These are phyloP conservation scores for Glaciozyma martinii DNA, from an alignment of 768 basidiomycete species.

Conservation along the genomic window DNA sequence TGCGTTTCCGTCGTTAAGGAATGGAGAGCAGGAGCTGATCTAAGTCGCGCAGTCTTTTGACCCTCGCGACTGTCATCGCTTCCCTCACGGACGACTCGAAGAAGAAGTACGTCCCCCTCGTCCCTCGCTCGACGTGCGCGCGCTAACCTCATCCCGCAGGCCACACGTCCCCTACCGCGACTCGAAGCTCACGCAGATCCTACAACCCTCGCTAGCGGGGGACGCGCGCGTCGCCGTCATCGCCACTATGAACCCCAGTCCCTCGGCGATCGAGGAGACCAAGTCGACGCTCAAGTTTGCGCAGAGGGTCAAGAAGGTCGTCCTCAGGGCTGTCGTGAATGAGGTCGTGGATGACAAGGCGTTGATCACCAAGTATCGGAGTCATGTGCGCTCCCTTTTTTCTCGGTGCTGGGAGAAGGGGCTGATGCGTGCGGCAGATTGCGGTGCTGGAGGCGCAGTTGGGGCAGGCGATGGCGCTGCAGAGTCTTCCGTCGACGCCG, in stretches of 20 bases:
- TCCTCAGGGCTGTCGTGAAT: constrained; percentile 39
- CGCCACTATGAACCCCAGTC: constrained; percentile 87
- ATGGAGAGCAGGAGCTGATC: not conserved
- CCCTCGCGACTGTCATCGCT: constrained; percentile 83
- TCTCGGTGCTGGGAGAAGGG: not conserved
- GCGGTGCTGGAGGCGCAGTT: constrained; percentile 28
- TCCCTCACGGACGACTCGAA: constrained; percentile 67
- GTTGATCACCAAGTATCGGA: constrained; percentile 31
- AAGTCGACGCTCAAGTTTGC: constrained; percentile 90
- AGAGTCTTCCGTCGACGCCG: constrained; percentile 14
- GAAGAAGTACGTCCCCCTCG: constrained; percentile 45
- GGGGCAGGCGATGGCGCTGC: constrained; percentile 9
- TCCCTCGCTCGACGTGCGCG: constrained; percentile 51
- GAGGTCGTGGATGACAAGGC: constrained; percentile 36
- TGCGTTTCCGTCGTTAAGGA: not conserved
- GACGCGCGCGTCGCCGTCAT: constrained; percentile 91
- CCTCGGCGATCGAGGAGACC: constrained; percentile 66
- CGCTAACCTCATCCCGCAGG: constrained; percentile 39
- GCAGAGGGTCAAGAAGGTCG: constrained; percentile 81
- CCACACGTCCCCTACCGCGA: constrained; percentile 96
- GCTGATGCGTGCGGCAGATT: constrained; percentile 11
- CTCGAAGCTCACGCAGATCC: constrained; percentile 61
- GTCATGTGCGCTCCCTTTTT: constrained; percentile 15
- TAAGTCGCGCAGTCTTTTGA: constrained; percentile 54
- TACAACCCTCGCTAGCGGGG: constrained; percentile 88